Percentiles rank a stretch among this genome's conserved stretches.
These are phyloP conservation scores for Globisporangium echinulatum DNA, from an alignment of 352 stramenopile species.

Conservation along the genomic window DNA sequence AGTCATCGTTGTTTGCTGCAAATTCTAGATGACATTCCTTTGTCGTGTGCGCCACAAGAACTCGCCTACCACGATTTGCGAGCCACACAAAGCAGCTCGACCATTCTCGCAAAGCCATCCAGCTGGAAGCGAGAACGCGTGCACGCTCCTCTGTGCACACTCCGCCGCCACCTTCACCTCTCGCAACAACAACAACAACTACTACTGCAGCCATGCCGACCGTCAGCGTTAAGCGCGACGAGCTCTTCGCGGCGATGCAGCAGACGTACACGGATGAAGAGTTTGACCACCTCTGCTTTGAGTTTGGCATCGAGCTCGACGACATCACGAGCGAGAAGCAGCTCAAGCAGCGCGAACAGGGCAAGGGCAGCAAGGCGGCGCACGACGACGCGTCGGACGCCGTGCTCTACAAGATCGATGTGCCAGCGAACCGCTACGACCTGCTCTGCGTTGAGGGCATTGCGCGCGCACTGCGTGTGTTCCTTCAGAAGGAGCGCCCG, in stretches of 20 bases:
- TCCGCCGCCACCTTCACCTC: too few relatives aligned
- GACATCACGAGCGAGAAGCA: slow-evolving; percentile 86
- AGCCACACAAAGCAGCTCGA: too few relatives aligned
- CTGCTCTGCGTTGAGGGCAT: slow-evolving; percentile 99
- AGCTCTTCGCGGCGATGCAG: slow-evolving; percentile 96
- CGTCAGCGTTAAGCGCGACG: slow-evolving; percentile 94
- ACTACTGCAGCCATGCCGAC: slow-evolving; percentile 89
- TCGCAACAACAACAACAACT: too few relatives aligned
- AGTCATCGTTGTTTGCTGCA: too few relatives aligned
- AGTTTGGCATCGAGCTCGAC: slow-evolving; percentile 99
- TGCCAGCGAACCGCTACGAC: slow-evolving; percentile 99
- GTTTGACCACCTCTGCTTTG: slow-evolving; percentile 99
- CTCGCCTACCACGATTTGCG: too few relatives aligned
- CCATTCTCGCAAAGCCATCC: too few relatives aligned
- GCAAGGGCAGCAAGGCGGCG: slow-evolving; percentile 27
- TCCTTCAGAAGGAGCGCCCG: slow-evolving; percentile 93
- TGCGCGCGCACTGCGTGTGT: slow-evolving; percentile 93
- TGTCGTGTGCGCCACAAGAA: too few relatives aligned
- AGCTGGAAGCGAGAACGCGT: too few relatives aligned
- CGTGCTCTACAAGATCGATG: slow-evolving; percentile 99
- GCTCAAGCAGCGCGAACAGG: slow-evolving; percentile 83
- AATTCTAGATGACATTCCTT: too few relatives aligned
- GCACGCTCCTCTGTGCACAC: too few relatives aligned
- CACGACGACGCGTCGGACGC: slow-evolving; percentile 65
- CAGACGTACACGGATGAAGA: slow-evolving; percentile 97